Conservation (phyloP, 202 grass and related monocot genomes). For the Carex arenaria region DNA sequence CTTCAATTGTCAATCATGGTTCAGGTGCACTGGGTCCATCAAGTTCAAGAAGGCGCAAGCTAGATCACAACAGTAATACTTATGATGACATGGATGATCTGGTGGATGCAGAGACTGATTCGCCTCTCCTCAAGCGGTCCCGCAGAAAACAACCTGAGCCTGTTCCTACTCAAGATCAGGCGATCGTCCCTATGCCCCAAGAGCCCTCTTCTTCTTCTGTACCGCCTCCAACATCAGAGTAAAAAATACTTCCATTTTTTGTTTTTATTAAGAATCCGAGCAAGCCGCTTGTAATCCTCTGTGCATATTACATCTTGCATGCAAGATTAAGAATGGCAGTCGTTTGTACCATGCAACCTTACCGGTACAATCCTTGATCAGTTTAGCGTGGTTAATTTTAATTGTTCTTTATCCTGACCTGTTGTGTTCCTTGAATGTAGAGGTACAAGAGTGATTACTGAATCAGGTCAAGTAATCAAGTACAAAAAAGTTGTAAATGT, state of each 20-base stretch:
- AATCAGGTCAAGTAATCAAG: not conserved
- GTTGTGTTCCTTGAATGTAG: slow-evolving; percentile 7
- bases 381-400: slow-evolving; percentile 2
- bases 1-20: not conserved
- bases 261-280: not conserved
- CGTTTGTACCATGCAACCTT: not conserved
- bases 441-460: slow-evolving; percentile 13
- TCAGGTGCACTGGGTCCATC: not conserved
- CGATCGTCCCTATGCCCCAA: not conserved
- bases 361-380: not conserved
- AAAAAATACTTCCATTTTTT: not conserved
- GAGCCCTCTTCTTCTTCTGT: not conserved
- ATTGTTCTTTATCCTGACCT: not conserved
- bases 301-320: not conserved
- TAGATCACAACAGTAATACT: not conserved
- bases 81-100: slow-evolving; percentile 7
- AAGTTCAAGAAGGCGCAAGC: slow-evolving; percentile 17
- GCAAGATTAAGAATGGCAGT: not conserved
- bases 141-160: slow-evolving; percentile 3
- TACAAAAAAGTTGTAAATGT: not conserved
- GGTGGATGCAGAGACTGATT: not conserved
- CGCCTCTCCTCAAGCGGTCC: slow-evolving; percentile 8
- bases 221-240: slow-evolving; percentile 16
- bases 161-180: not conserved
- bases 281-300: not conserved